Evolutionary conservation across 257 asterid species (phyloP), one percentile per base, ranked within the genome.

Genomic region (Solanum clarkiae): DNA sequence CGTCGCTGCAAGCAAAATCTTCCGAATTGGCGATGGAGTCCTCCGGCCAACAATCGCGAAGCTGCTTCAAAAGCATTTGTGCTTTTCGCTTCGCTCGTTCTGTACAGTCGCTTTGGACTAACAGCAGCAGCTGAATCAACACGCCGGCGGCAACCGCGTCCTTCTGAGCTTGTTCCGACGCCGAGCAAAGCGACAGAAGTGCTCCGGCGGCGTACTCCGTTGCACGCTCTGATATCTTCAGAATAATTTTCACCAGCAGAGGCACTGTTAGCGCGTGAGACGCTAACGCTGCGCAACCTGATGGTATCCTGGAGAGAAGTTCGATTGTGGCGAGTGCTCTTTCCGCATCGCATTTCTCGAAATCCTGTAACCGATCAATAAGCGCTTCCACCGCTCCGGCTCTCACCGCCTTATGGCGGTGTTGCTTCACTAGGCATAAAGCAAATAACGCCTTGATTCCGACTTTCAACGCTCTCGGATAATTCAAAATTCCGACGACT

Each of bases 121-220:
- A 90, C 47, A 97, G 86, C 47, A 97, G 90, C 88, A 97, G 57
- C 89, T 95, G 98, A 63, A 93, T 94, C 90, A 95, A 69, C 72
- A 94, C 91, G 56, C 99, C 99, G 77, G 96, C 97, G 32, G 92
- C 94, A 85, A 92, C 97, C 42, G 97, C 96, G 40, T 94, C 98
- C 1, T 84, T 57, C 86, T 92, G 93, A 1, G 93, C 89, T 47
- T 81, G 84, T 87, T 96, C 98, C 56, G 97, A 93, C 22, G 91
- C 91, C 40, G 98, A 93, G 89, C 97, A 96, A 6, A 95, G 91
- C 44, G 99, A 92, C 1, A 96, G 87, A 26, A 96, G 91, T 15
- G 98, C 97, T 1, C 99, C 98, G 74, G 98, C 97, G 2, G 99
- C 98, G 86, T 96, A 94, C 86, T 96, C 99, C 55, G 98, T 96